Base-by-base conservation (phyloP, 192 early-diverging fungal genomes). In the Ambispora gerdemannii region DNA sequence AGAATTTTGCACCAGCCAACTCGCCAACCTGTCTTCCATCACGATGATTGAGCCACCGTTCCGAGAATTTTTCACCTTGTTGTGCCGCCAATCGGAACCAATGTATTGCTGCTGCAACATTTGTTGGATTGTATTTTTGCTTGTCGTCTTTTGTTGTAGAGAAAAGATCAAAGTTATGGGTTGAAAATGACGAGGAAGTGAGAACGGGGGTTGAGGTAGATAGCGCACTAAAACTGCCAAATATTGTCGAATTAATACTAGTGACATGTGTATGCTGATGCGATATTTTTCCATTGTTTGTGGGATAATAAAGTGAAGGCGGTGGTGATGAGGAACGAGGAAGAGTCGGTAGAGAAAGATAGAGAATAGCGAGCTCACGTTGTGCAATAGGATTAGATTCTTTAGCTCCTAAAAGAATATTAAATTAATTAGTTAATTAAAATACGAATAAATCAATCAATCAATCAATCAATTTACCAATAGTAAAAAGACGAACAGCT, bases 51-150 rank as follows among this genome's bases (percentile, higher is more conserved):
- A 79, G 72, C 47, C 70, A 79, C 25, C 73, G 75, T 61, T 73
- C 72, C 13, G 77, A 75, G 32, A 79, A 75, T 34, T 76, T 66
- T 43, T 79, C 77, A 13, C 77, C 77, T 32, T 79, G 77, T 1
- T 70, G 74, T 0, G 77, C 77, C 6, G 77, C 77, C 28, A 79
- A 34, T 7, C 51, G 51, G 36, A 79, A 79, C 77, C 77, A 79
- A 56, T 79, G 77, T 68, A 79, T 73, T 3, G 77, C 77, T 10
- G 77, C 77, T 0, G 77, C 72, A 11, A 79, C 66, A 24, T 74
- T 79, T 63, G 75, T 71, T 0, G 77, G 74, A 24, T 79, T 79
- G 50, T 75, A 79, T 56, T 79, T 79, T 47, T 75, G 38, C 38
- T 43, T 43, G 38, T 43, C 15, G 15, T 15, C 38, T 43, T 43